Evolutionary conservation across 2,329 filamentous ascomycete genomes (phyloP), one percentile per base, ranked within the genome.

Genomic region (Aureobasidium pullulans): DNA sequence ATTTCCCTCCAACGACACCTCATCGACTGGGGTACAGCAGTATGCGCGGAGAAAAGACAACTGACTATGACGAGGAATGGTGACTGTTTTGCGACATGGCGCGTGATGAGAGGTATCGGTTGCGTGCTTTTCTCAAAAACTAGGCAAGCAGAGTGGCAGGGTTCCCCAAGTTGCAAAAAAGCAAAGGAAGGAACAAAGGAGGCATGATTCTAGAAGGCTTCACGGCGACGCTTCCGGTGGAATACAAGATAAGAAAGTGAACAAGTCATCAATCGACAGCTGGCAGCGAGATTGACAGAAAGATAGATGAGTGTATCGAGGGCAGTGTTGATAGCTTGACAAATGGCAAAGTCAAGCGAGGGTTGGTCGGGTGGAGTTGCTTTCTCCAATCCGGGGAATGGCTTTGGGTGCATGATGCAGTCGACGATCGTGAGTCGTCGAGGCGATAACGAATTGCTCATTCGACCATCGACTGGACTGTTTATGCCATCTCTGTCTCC

Each of bases 381-480:
- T n/a, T n/a, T 34, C 16, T 34, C 19, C 6, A 40, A 40, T 52
- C 37, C 29, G 50, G 50, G 50, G 37, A 32, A 42, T 15, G 29
- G 15, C 9, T 19, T 15, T 19, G 4, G 49, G 34, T 13, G 32
- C 32, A 50, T 39, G 48, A 50, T 42, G 47, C 37, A 40, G 48
- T 40, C 36, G 48, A n/a, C 48, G 48, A 52, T 29, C 10, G 39
- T 43, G 37, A 43, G 15, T 54, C 28, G 50, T 52, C 48, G 48
- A 52, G 48, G 39, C 52, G 40, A 56, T 56, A 56, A 56, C 31
- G 52, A 43, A 56, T 36, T 37, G 37, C 52, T 54, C 50, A 43
- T 54, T 43, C 50, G 48, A 52, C 48, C 36, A 2, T 16, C n/a
- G n/a, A 4, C 16, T 29, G n/a, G 7, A 23, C 8, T 29, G 7